Evolutionary conservation across 1,284 basidiomycete genomes (phyloP).

Genomic region (Tylopilus orsonianus): DNA sequence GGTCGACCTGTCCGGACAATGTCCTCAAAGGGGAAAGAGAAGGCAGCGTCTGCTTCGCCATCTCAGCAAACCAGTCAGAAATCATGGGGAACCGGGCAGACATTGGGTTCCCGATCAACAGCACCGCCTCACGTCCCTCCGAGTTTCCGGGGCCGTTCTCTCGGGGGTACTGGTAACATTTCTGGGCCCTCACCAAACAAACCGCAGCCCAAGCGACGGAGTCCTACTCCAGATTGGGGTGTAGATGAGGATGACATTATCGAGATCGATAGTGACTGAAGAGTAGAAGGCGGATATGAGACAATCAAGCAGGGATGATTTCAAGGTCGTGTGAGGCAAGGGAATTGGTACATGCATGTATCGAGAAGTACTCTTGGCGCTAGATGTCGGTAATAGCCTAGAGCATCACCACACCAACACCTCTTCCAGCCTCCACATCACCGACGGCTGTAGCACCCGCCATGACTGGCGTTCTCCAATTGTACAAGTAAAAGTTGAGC

Average conservation of each 20-base stretch:
- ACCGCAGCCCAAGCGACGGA: constrained; percentile 42
- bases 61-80: constrained; percentile 30
- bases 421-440: constrained; percentile 59
- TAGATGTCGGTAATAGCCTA: constrained; percentile 24
- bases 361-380: not conserved
- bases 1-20: constrained; percentile 40
- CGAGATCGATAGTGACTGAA: constrained; percentile 71
- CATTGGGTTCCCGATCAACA: constrained; percentile 46
- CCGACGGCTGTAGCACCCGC: constrained; percentile 62
- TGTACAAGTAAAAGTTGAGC: constrained; percentile 91
- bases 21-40: constrained; percentile 53
- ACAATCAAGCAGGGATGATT: constrained; percentile 5
- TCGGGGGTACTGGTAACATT: constrained; percentile 56
- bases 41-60: constrained; percentile 38
- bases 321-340: not conserved
- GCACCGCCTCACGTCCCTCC: constrained; percentile 37
- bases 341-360: too few species aligned
- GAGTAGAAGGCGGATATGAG: constrained; percentile 9
- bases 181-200: constrained; percentile 43
- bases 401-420: constrained; percentile 82
- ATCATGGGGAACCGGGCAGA: constrained; percentile 60
- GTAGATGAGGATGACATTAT: constrained; percentile 76
- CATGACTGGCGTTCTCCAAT: constrained; percentile 82
- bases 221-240: constrained; percentile 74
- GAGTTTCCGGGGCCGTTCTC: constrained; percentile 36